Evolutionary conservation across 2,329 filamentous ascomycete genomes (phyloP), one percentile per base, ranked within the genome.

Genomic region (Pyrenophora teres): DNA sequence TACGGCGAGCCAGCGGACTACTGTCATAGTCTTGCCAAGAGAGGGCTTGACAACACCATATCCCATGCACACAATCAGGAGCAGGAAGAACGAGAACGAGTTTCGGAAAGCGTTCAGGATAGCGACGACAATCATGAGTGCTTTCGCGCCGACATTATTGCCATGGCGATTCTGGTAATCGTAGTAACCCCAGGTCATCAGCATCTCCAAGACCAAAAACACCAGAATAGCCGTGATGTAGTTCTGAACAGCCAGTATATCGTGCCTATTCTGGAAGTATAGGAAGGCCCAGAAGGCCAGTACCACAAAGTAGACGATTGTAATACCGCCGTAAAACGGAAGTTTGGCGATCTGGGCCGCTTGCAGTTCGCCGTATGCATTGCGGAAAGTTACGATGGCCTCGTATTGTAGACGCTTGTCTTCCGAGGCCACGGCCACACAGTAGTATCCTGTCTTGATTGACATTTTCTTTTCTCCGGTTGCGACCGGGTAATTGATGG

Each of bases 151-250:
- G 2, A 88, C 73, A 68, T 92, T 96, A 46, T 90, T 85, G 35
- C 94, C 94, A 69, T 96, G 86, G 33, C 88, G 84, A 74, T 99
- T 99, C 70, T 96, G 86, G 72, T 90, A 97, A 76, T 99, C 94
- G 74, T 97, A 99, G 78, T 96, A 99, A 37, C 91, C 92, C 94
- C 94, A 99, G 2, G 94, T 99, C 84, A 97, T 92, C 68, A 97
- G 80, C 87, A 97, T 96, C 74, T 99, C 94, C 13, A 97, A 77
- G 13, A 97, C 90, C 37, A 99, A 79, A 77, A 99, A 99, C 45
- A 94, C 85, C 42, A 99, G 80, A 54, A 97, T 99, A 8, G 94
- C 93, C 0, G 94, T 99, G 65, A 99, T 97, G 74, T 99, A 99
- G 73, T 99, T 99, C 75, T 99, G 94, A 2, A 99, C 94, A 13